A percentile compares a stretch with the other conserved stretches of the same genome.
phyloP scores from a whole-genome alignment of 441 rosid genomes.

The Manihot esculenta region DNA sequence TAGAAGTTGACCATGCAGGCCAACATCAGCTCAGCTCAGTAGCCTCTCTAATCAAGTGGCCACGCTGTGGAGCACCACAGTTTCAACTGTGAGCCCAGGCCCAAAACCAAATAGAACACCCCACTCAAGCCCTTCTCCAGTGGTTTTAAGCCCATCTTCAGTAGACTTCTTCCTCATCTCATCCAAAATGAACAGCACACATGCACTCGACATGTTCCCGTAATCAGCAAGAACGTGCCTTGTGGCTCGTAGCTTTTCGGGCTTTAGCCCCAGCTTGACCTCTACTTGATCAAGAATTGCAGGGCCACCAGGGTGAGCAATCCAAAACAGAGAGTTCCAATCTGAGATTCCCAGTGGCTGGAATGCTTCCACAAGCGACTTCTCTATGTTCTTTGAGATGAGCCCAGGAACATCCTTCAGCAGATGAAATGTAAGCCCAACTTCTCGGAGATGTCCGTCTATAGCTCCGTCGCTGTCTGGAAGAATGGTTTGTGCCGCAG shows the following conservation, averaged over 20 bases:
- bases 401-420: constrained; percentile 45
- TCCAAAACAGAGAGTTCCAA: constrained; percentile 52
- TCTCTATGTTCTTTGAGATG: constrained; percentile 40
- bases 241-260: constrained; percentile 34
- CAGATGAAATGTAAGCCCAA: constrained; percentile 47
- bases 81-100: constrained; percentile 52
- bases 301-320: constrained; percentile 52
- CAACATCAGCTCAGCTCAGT: neutral
- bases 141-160: constrained; percentile 29
- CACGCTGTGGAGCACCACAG: constrained; percentile 43
- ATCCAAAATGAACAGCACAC: constrained; percentile 44
- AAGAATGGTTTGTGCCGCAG: constrained; percentile 34
- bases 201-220: constrained; percentile 47
- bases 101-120: constrained; percentile 52
- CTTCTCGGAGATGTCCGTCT: constrained; percentile 45
- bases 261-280: constrained; percentile 29
- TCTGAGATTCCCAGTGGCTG: constrained; percentile 40
- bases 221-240: constrained; percentile 39
- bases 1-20: neutral
- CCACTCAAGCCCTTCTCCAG: constrained; percentile 52
- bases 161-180: constrained; percentile 43
- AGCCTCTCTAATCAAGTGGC: neutral
- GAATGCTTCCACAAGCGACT: constrained; percentile 35
- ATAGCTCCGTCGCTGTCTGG: constrained; percentile 49
- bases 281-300: constrained; percentile 46